Base-by-base conservation (phyloP, 2,329 filamentous ascomycete species). In the Monascus ruber region DNA sequence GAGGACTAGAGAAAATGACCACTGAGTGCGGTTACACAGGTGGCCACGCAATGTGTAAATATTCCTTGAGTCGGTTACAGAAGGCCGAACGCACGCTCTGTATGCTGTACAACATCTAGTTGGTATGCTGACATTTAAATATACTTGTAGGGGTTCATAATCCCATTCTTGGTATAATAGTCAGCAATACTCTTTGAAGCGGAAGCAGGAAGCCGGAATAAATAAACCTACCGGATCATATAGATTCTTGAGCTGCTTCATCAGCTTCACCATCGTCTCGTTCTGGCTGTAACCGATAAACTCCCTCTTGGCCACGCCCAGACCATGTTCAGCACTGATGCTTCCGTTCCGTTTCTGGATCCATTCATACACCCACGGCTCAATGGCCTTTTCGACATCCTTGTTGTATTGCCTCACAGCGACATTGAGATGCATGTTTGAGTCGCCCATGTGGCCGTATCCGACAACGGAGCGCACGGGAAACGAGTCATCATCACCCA, bases 91-190 rank as follows among this genome's bases (percentile, higher is more conserved):
- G 17, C 17, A 17, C 17, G 17, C 17, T 17, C 17, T 17, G 17
- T 17, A 17, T 17, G 17, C 17, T 17, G 17, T 17, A 17, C 17
- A 17, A 17, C 3, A 17, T 17, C 17, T 17, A 17, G 17, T 17
- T 17, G 17, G 17, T 17, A 17, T 17, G 17, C 17, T 17, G 17
- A 17, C 2, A 17, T 48, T 45, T 58, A 65, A 36, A 96, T 83
- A 62, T 95, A 96, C 68, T 96, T 96, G 72, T 96, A 96, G 1
- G 89, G 89, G 66, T 95, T 96, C 86, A 96, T 93, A 64, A 96
- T 96, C 35, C 87, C 88, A 51, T 94, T 94, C 86, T 94, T 50
- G 27, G 10, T 17, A 42, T 5, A 34, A 11, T 40, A 11, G 42
- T 56, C 48, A 55, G 50, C 44, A 35, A 17, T 17, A 17, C 17